Percentiles rank a stretch among this genome's conserved stretches.
Evolutionary conservation across 2,329 filamentous ascomycete genomes (phyloP).

Genomic region (Cercospora nicotianae): DNA sequence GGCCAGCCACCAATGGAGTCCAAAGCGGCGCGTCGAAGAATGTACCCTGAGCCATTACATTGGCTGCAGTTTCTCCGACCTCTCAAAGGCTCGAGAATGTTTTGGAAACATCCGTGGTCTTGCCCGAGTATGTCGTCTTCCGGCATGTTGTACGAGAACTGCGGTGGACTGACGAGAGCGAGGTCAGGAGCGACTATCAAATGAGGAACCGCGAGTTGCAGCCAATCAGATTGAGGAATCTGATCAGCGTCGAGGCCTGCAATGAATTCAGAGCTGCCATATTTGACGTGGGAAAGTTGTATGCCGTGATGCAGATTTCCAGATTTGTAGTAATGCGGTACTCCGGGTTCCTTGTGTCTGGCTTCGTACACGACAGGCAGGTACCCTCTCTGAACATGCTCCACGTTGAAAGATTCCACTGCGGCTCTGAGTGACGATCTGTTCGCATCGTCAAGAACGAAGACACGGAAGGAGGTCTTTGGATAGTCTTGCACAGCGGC

Average conservation of each 20-base stretch:
- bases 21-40: conserved; percentile 59
- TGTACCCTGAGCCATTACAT: conserved; percentile 65
- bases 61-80: conserved; percentile 56
- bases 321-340: conserved; percentile 18
- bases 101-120: conserved; percentile 60
- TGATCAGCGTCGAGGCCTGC: conserved; percentile 68
- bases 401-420: conserved; percentile 8
- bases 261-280: conserved; percentile 53
- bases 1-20: conserved; percentile 64
- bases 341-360: conserved; percentile 5
- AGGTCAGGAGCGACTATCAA: conserved; percentile 56
- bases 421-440: neutral
- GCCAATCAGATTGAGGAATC: conserved; percentile 63
- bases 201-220: conserved; percentile 61
- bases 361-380: conserved; percentile 11
- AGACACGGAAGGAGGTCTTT: conserved; percentile 9
- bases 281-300: neutral
- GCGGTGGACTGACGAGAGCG: conserved; percentile 61
- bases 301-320: conserved; percentile 19
- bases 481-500: conserved; percentile 19
- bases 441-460: conserved; percentile 19
- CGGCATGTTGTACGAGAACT: conserved; percentile 65
- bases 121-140: conserved; percentile 59
- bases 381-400: neutral
- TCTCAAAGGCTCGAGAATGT: conserved; percentile 52